Percentiles rank a stretch among this genome's conserved stretches.
phyloP scores from a whole-genome alignment of 768 basidiomycete genomes.

The Lentinula detonsa region DNA sequence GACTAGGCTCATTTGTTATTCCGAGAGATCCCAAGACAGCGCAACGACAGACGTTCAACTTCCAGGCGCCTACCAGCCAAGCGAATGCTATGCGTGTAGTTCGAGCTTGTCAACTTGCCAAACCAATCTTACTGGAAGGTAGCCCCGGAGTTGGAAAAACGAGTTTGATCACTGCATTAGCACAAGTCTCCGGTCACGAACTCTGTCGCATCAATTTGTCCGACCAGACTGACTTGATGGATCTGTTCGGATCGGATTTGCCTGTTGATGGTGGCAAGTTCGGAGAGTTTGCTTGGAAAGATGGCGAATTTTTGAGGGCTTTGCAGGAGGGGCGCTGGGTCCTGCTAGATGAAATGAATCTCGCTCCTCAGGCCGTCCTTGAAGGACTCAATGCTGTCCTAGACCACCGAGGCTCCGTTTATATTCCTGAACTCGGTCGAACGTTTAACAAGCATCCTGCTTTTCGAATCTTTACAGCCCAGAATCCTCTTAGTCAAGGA shows the following conservation, averaged over 20 bases:
- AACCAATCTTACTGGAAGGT: constrained; percentile 93
- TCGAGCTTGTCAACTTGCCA: constrained; percentile 82
- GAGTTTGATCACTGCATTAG: constrained; percentile 83
- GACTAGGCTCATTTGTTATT: constrained; percentile 73
- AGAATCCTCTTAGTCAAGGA: constrained; percentile 94
- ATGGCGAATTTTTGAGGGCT: constrained; percentile 91
- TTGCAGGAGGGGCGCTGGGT: constrained; percentile 98
- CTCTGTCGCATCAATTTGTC: constrained; percentile 95
- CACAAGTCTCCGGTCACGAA: constrained; percentile 68
- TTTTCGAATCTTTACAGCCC: constrained; percentile 97
- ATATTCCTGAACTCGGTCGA: constrained; percentile 89
- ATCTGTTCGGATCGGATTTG: constrained; percentile 93
- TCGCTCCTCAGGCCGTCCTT: constrained; percentile 92
- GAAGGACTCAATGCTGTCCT: constrained; percentile 96
- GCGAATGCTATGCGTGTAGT: constrained; percentile 85
- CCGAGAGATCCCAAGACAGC: constrained; percentile 44
- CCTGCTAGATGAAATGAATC: constrained; percentile 97
- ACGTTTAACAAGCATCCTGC: constrained; percentile 83
- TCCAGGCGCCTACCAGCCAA: constrained; percentile 83
- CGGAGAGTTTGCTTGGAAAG: constrained; percentile 96
- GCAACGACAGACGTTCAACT: constrained; percentile 53
- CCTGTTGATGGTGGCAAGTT: constrained; percentile 88
- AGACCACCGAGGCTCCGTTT: constrained; percentile 93
- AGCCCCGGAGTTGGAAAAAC: constrained; percentile 99
- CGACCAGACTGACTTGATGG: constrained; percentile 95